Percentiles rank a stretch among this genome's conserved stretches.
Conservation (phyloP, 1,284 basidiomycete species). For the Lignosus rhinocerotis region DNA sequence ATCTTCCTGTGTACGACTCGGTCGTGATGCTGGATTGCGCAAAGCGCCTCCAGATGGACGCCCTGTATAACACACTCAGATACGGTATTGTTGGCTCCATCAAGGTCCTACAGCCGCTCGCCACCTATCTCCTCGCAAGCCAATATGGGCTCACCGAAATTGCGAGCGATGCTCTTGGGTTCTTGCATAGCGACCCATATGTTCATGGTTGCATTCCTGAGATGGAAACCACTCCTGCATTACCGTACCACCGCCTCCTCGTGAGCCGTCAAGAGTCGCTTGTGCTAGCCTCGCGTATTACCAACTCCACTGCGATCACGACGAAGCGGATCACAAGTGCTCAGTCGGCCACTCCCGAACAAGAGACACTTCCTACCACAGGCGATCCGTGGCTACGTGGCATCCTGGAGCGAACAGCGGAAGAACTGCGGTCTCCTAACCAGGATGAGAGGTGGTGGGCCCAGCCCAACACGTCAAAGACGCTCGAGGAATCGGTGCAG, state of each 20-base stretch:
- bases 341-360: background rate
- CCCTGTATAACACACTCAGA: background rate
- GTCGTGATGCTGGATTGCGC: background rate
- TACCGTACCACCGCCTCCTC: slow-evolving; percentile 4
- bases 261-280: slow-evolving; percentile 2
- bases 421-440: slow-evolving; percentile 1
- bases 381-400: slow-evolving; percentile 7
- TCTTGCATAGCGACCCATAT: slow-evolving; percentile 1
- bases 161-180: background rate
- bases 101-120: background rate
- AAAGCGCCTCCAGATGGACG: background rate
- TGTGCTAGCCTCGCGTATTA: background rate
- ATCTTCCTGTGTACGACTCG: background rate
- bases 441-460: slow-evolving; percentile 3
- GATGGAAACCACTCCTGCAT: slow-evolving; percentile 2
- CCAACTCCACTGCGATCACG: background rate
- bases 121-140: slow-evolving; percentile 4
- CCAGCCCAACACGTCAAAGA: background rate
- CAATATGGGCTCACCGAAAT: background rate
- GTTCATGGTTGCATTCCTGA: slow-evolving; percentile 5
- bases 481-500: slow-evolving; percentile 1
- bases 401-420: background rate
- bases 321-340: background rate
- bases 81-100: background rate
- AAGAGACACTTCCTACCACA: background rate